Conservation (phyloP, 257 asterid genomes). For the Jacaranda mimosifolia region DNA sequence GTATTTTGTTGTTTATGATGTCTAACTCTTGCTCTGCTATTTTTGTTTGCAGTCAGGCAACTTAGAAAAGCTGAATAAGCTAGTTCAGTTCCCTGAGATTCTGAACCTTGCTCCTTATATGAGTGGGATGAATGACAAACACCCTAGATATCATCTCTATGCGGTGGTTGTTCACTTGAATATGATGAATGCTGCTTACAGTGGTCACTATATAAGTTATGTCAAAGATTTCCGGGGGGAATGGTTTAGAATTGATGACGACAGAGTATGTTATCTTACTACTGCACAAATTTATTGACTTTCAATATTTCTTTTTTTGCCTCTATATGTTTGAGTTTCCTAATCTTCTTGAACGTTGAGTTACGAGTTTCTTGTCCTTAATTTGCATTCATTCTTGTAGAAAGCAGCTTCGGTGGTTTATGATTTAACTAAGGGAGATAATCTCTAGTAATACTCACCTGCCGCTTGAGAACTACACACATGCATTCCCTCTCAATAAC, state of each 20-base stretch:
- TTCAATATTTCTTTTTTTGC: neutral
- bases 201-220: constrained; percentile 65
- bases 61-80: constrained; percentile 56
- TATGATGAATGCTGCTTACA: constrained; percentile 50
- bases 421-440: neutral
- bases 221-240: constrained; percentile 50
- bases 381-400: neutral
- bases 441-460: neutral
- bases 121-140: constrained; percentile 52
- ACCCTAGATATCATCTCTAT: constrained; percentile 51
- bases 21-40: constrained; percentile 19
- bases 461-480: neutral
- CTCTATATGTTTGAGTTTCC: neutral
- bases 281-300: neutral
- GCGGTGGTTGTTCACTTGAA: constrained; percentile 63
- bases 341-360: neutral
- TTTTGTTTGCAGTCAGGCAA: constrained; percentile 52
- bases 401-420: neutral
- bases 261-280: constrained; percentile 47
- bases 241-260: constrained; percentile 60
- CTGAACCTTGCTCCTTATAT: constrained; percentile 59
- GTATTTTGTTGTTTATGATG: constrained; percentile 7
- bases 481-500: neutral
- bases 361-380: neutral
- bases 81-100: constrained; percentile 50